Conservation (phyloP, 208 protist species). For the Sergeia podlipaevii region DNA sequence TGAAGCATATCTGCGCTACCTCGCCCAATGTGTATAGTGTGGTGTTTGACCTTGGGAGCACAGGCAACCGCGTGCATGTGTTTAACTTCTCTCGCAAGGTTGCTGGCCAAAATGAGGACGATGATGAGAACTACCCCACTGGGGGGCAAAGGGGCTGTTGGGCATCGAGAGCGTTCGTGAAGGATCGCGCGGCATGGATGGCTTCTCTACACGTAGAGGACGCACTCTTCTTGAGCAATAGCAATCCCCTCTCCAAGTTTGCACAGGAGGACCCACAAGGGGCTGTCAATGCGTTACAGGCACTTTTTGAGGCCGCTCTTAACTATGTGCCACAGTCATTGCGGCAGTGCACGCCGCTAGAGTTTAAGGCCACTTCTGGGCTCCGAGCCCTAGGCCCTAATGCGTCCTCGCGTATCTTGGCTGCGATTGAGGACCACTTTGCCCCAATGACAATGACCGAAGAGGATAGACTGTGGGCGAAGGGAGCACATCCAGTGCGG, state of each 20-base stretch:
- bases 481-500: constrained; percentile 37
- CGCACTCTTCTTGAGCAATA: constrained; percentile 51
- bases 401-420: constrained; percentile 28
- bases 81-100: constrained; percentile 43
- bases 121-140: neutral
- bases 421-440: constrained; percentile 22
- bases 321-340: constrained; percentile 26
- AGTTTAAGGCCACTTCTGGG: constrained; percentile 72
- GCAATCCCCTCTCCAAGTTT: constrained; percentile 33
- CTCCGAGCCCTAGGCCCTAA: constrained; percentile 46
- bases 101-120: constrained; percentile 2
- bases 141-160: neutral
- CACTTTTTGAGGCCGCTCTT: constrained; percentile 31
- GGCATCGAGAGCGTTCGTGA: constrained; percentile 5
- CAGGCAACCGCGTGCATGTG: constrained; percentile 81
- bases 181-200: neutral
- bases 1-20: too few relatives aligned
- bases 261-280: constrained; percentile 14
- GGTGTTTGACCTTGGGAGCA: constrained; percentile 89
- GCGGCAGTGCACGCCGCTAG: constrained; percentile 47
- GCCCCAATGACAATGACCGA: neutral
- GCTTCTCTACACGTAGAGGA: constrained; percentile 28
- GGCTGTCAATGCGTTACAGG: constrained; percentile 24
- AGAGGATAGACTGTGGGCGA: constrained; percentile 43
- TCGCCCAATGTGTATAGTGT: constrained; percentile 66